Evolutionary conservation across 768 basidiomycete genomes (phyloP), one percentile per base, ranked within the genome.

Genomic region (Rhizopogon vinicolor): DNA sequence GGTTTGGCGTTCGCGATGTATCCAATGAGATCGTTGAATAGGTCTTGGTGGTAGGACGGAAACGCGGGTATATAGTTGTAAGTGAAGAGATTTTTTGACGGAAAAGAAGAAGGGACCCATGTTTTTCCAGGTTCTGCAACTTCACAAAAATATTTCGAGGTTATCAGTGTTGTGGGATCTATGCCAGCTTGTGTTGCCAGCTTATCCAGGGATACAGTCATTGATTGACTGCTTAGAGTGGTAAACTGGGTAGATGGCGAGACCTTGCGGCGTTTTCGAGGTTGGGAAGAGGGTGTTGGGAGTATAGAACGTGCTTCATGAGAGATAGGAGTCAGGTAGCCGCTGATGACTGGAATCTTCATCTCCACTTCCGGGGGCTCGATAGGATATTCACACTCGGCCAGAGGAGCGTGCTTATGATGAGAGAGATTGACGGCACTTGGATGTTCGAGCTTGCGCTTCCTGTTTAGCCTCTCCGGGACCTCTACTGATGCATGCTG

Each of bases 1-100:
- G 68, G 68, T 41, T 69, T 69, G 8, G 71, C 41, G 25, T 68
- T 64, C 53, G 45, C 58, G 53, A 71, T 29, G 58, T 69, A 62
- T 41, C 61, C 49, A 57, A 65, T 59, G 41, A 69, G 58, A 33
- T 71, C 69, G 8, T 58, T 54, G 10, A 52, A 60, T 16, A 65
- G 33, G 6, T 52, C 57, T 0, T 50, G 22, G 41, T 28, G 46
- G 10, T 12, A 7, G 18, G 33, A 18, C 19, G 33, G 33, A 39
- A 53, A 40, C 5, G 46, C 7, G 22, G 31, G 37, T 16, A 44
- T 22, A 16, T 28, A 9, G 18, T 28, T 16, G 10, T 51, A 14
- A 25, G 28, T 22, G 33, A 29, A 39, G 22, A 35, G 42, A 22
- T 41, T 45, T 13, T 45, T 39, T 5, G 16, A 31, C 31, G 35